Base-by-base conservation (phyloP, 306 rosid species). In the Prunus mira region DNA sequence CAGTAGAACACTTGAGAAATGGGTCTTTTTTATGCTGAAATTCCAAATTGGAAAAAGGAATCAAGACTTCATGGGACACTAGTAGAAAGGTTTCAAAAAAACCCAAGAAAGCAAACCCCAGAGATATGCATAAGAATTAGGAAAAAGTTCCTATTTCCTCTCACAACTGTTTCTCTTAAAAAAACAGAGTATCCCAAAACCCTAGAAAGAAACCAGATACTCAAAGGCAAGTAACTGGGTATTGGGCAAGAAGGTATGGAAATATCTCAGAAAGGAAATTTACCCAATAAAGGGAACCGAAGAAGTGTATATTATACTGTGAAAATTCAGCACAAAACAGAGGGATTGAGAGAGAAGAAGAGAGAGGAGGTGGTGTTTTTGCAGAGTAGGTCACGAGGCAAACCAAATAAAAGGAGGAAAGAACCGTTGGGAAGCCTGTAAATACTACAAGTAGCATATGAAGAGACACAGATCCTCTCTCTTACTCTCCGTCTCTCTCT, bases 371-470 rank as follows among this genome's bases (percentile, higher is more conserved):
- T 63, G 78, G 30, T 19, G 34, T 25, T 71, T 55, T 32, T 20
- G 77, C 32, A 65, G 56, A 74, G 81, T 1, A 61, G 66, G 85
- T 87, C 90, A 88, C 89, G 87, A 80, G 91, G 70, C 5, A 12
- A 72, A 76, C 83, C 69, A 69, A 86, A 86, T 77, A 76, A 84
- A 84, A 87, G 78, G 62, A 56, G 15, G 61, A 65, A 56, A 82
- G 85, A 74, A 17, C 78, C 78, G 87, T 88, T 86, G 78, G 65
- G 84, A 81, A 30, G 73, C 18, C 18, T 79, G 76, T 79, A 83
- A 13, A 82, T 81, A 84, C 85, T 60, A 25, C 19, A 27, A 60
- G 9, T 82, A 57, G 54, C 51, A 52, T 68, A 61, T 43, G 69
- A 45, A 47, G 74, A 79, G 80, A 68, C 67, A 69, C 78, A 65